Conservation (phyloP, 768 basidiomycete genomes). For the Russula dissimulans region DNA sequence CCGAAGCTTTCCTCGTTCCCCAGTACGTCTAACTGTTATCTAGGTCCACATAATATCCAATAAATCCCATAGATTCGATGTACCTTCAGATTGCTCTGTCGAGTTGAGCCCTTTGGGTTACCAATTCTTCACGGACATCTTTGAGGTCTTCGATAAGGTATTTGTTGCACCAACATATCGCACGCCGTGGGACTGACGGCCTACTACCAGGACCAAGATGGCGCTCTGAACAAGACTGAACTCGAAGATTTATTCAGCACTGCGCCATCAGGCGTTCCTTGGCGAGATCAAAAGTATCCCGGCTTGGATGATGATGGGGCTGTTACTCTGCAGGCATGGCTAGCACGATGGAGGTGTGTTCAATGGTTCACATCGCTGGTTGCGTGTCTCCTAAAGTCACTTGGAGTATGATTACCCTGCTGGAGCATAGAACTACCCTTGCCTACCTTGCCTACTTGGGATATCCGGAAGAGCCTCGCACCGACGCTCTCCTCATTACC, state of each 20-base stretch:
- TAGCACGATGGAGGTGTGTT: slow-evolving; percentile 92
- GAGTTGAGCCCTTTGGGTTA: slow-evolving; percentile 92
- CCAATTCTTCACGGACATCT: slow-evolving; percentile 95
- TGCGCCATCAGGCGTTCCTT: slow-evolving; percentile 87
- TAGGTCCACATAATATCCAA: slow-evolving; percentile 15
- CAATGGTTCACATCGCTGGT: background rate
- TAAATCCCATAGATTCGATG: slow-evolving; percentile 62
- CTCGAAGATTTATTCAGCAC: slow-evolving; percentile 87
- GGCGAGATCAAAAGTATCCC: slow-evolving; percentile 84
- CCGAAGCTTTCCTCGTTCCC: slow-evolving; percentile 80
- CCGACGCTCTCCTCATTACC: slow-evolving; percentile 78
- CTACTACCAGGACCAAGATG: slow-evolving; percentile 75
- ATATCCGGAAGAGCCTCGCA: slow-evolving; percentile 72
- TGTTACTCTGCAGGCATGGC: slow-evolving; percentile 95
- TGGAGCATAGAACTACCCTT: slow-evolving; percentile 87
- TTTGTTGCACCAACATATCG: background rate
- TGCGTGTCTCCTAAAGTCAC: background rate
- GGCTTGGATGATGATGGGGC: slow-evolving; percentile 83
- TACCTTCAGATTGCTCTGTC: slow-evolving; percentile 88
- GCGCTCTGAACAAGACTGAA: slow-evolving; percentile 76
- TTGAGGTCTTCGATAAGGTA: slow-evolving; percentile 91
- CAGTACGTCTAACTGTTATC: slow-evolving; percentile 45
- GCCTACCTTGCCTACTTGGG: slow-evolving; percentile 95
- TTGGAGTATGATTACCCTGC: slow-evolving; percentile 86
- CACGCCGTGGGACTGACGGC: background rate